Evolutionary conservation across 139 green algal genomes (phyloP).

Genomic region (Dunaliella primolecta): DNA sequence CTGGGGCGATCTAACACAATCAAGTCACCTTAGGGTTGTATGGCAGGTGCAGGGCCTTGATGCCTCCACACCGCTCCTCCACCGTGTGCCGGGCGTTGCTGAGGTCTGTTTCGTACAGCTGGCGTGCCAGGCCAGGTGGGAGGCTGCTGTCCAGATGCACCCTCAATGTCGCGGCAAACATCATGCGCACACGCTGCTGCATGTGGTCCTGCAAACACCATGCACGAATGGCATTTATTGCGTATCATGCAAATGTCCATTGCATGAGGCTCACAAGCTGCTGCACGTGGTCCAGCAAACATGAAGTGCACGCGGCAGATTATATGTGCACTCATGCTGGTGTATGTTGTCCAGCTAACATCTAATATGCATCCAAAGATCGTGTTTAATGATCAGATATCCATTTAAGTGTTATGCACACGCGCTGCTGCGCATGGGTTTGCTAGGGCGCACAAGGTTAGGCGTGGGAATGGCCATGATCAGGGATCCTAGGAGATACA

Average conservation of each 20-base stretch:
- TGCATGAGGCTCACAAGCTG: no score
- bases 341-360: no score
- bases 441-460: no score
- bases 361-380: no score
- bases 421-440: no score
- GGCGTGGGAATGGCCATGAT: no score
- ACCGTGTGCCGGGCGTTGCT: background rate
- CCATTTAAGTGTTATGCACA: no score
- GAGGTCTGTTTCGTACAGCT: background rate
- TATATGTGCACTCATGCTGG: no score
- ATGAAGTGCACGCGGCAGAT: background rate
- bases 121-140: background rate
- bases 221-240: no score
- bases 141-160: background rate
- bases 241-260: no score
- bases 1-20: background rate
- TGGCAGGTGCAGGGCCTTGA: slow-evolving; percentile 36
- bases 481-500: no score
- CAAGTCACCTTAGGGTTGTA: slow-evolving; percentile 30
- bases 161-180: background rate
- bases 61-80: slow-evolving; percentile 28
- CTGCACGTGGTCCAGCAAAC: background rate
- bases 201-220: background rate
- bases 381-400: no score
- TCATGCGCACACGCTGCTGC: background rate